A percentile compares a stretch with the other conserved stretches of the same genome.
Evolutionary conservation across 768 basidiomycete species (phyloP).

Genomic region (Mrakia frigida): DNA sequence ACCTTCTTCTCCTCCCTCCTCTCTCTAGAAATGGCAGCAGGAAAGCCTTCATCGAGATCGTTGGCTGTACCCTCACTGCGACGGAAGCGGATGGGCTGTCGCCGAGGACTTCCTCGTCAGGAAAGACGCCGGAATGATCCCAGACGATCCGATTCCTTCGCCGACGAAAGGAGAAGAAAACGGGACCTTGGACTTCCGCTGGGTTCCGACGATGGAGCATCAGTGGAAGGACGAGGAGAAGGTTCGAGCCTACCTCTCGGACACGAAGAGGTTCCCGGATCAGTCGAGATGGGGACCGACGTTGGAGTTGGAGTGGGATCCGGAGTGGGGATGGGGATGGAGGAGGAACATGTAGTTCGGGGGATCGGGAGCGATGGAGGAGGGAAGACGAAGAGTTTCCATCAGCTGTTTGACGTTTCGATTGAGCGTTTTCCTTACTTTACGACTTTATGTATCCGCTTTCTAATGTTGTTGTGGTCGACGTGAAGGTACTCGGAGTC

Average conservation of each 20-base stretch:
- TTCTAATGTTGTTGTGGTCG: too few species aligned
- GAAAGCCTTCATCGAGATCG: not conserved
- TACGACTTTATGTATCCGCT: too few species aligned
- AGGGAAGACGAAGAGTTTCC: too few species aligned
- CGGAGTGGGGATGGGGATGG: too few species aligned
- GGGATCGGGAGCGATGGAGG: too few species aligned
- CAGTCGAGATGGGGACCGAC: too few species aligned
- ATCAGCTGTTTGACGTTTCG: too few species aligned
- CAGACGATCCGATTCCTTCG: not conserved
- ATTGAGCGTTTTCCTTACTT: too few species aligned
- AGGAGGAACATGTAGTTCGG: too few species aligned
- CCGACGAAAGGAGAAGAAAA: conserved; percentile 3
- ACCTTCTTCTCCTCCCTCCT: not conserved
- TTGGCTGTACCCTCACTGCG: not conserved
- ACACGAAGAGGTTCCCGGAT: conserved; percentile 7
- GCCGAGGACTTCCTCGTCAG: not conserved
- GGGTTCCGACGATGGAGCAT: conserved; percentile 11
- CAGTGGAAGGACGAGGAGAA: conserved; percentile 10
- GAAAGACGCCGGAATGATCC: not conserved
- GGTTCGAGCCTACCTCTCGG: not conserved
- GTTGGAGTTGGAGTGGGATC: too few species aligned
- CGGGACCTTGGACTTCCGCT: not conserved
- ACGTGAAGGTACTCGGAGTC: too few species aligned
- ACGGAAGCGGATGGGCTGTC: not conserved
- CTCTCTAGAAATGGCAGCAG: not conserved